Evolutionary conservation across 371 early-diverging fungal genomes (phyloP).

Genomic region (Coelomomyces lativittatus): DNA sequence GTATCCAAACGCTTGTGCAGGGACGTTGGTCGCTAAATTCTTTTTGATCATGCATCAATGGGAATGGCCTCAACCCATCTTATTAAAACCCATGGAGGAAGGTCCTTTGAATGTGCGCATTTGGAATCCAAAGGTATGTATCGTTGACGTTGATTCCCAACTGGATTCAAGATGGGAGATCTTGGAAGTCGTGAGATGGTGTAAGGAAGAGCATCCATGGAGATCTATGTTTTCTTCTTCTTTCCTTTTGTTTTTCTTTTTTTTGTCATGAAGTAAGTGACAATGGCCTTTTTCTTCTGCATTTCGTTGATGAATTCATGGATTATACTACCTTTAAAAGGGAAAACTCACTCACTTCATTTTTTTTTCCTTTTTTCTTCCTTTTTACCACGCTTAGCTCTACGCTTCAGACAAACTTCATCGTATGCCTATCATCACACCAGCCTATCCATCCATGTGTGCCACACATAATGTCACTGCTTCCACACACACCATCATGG

Average conservation of each 20-base stretch:
- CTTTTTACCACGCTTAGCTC: constrained; percentile 13
- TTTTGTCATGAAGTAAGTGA: too few relatives aligned
- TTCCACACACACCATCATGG: constrained; percentile 73
- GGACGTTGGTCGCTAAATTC: constrained; percentile 69
- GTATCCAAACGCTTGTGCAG: constrained; percentile 86
- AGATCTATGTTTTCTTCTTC: too few relatives aligned
- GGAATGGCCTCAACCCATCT: constrained; percentile 96
- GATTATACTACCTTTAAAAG: neutral
- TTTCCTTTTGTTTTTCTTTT: too few relatives aligned
- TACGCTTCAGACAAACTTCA: constrained; percentile 79
- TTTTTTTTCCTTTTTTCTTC: neutral
- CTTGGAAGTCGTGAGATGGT: too few relatives aligned
- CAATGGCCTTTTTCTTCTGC: too few relatives aligned
- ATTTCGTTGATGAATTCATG: neutral
- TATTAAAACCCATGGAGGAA: constrained; percentile 79
- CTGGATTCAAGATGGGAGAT: too few relatives aligned
- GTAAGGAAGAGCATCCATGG: too few relatives aligned
- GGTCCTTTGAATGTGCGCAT: constrained; percentile 79
- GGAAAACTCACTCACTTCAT: neutral
- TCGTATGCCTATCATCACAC: constrained; percentile 98
- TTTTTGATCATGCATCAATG: constrained; percentile 79
- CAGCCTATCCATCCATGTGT: constrained; percentile 99
- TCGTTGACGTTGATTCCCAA: too few relatives aligned
- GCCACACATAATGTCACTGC: constrained; percentile 94
- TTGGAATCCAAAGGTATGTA: constrained; percentile 82